These are phyloP conservation scores for Aspergillus japonicus DNA, from an alignment of 2,329 filamentous ascomycete species.

Conservation along the genomic window DNA sequence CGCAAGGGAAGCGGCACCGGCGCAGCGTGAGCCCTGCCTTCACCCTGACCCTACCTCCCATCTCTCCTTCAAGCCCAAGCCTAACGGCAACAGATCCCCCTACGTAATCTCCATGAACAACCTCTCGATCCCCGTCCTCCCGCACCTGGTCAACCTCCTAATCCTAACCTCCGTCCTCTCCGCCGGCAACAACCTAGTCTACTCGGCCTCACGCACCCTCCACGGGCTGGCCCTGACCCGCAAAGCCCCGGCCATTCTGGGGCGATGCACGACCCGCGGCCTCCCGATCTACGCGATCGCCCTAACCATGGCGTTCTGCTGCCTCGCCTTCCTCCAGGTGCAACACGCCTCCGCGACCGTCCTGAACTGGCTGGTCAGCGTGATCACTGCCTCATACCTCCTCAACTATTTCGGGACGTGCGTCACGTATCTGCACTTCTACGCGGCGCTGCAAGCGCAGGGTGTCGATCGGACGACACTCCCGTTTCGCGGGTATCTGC, in stretches of 20 bases:
- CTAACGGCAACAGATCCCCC: slow-evolving; percentile 46
- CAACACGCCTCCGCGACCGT: slow-evolving; percentile 62
- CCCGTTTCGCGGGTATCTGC: slow-evolving; percentile 66
- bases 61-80: background rate
- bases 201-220: slow-evolving; percentile 63
- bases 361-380: slow-evolving; percentile 45
- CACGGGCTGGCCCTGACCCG: slow-evolving; percentile 65
- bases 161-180: slow-evolving; percentile 65
- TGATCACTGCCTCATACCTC: slow-evolving; percentile 30
- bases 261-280: slow-evolving; percentile 57
- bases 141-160: slow-evolving; percentile 68
- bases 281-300: slow-evolving; percentile 69
- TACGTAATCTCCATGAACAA: slow-evolving; percentile 66
- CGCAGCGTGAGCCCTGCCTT: slow-evolving; percentile 46
- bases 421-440: slow-evolving; percentile 68
- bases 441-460: slow-evolving; percentile 64
- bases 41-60: too few species aligned
- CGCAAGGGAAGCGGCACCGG: slow-evolving; percentile 50
- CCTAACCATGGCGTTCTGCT: slow-evolving; percentile 62
- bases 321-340: slow-evolving; percentile 71
- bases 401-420: slow-evolving; percentile 56
- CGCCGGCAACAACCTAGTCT: slow-evolving; percentile 64
- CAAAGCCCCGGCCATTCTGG: slow-evolving; percentile 52
- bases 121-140: slow-evolving; percentile 59
- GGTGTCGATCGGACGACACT: slow-evolving; percentile 64